Conservation (phyloP, 305 asterid species). For the Monarda citriodora region DNA sequence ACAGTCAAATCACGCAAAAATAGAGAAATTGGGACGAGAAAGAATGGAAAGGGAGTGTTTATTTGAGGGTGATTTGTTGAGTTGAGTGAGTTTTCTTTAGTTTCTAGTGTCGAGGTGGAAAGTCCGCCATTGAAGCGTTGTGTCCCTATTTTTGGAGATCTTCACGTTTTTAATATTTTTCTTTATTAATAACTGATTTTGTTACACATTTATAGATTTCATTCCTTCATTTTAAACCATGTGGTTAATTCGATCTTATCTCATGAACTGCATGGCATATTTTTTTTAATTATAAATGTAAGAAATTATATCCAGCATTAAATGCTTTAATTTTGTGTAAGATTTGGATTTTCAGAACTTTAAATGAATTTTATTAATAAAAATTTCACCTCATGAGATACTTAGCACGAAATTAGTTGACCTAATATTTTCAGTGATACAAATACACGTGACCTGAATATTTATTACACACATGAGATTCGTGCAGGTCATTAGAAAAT, state of each 20-base stretch:
- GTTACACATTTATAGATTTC: not conserved
- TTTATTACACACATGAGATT: not conserved
- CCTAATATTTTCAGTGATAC: not conserved
- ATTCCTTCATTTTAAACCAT: not conserved
- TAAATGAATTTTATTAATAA: too few species aligned
- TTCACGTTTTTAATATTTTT: not conserved
- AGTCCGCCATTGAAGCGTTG: constrained; percentile 24
- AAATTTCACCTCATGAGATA: too few species aligned
- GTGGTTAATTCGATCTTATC: not conserved
- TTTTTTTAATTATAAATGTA: too few species aligned
- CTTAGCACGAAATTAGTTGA: too few species aligned
- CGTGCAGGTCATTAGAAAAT: too few species aligned
- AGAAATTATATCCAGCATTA: too few species aligned
- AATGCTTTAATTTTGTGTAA: too few species aligned
- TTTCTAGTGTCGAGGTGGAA: constrained; percentile 14
- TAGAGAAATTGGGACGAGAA: constrained; percentile 18
- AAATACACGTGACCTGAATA: not conserved
- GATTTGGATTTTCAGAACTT: too few species aligned
- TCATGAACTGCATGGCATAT: not conserved
- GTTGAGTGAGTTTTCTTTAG: constrained; percentile 9
- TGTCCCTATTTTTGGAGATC: constrained; percentile 15
- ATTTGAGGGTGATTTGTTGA: constrained; percentile 19
- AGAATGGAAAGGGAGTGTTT: constrained; percentile 14
- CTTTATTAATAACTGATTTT: not conserved
- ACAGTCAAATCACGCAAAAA: constrained; percentile 23